A percentile compares a stretch with the other conserved stretches of the same genome.
Conservation (phyloP, 164 flowering plant species). For the Piper longum region DNA sequence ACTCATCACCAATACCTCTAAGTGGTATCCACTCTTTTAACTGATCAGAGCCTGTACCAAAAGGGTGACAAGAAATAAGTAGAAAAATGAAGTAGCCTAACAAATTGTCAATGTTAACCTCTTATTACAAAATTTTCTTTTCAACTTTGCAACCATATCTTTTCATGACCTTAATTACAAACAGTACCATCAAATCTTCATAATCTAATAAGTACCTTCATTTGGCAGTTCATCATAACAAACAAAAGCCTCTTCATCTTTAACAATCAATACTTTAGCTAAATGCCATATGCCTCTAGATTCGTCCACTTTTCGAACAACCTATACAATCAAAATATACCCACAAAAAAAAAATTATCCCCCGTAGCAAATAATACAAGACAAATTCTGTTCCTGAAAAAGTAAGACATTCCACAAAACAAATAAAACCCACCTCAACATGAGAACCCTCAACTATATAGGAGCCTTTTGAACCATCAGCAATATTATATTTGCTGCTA, state of each 20-base stretch:
- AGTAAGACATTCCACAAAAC: not conserved
- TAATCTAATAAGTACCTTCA: slow-evolving; percentile 30
- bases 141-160: not conserved
- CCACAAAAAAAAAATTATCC: too few relatives aligned
- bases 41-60: slow-evolving; percentile 32
- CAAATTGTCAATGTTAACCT: not conserved
- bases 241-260: slow-evolving; percentile 62
- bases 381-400: not conserved
- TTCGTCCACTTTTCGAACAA: slow-evolving; percentile 43
- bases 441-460: slow-evolving; percentile 50
- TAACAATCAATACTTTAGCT: slow-evolving; percentile 51
- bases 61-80: not conserved
- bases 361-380: not conserved
- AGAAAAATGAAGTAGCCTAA: too few relatives aligned
- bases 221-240: slow-evolving; percentile 33
- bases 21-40: slow-evolving; percentile 70
- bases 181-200: too few relatives aligned
- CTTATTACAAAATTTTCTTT: too few relatives aligned
- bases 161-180: not conserved
- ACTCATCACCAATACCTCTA: slow-evolving; percentile 29
- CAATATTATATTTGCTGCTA: slow-evolving; percentile 8
- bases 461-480: slow-evolving; percentile 15
- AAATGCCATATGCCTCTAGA: slow-evolving; percentile 55
- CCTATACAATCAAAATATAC: slow-evolving; percentile 19
- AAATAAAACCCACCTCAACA: slow-evolving; percentile 56